Base-by-base conservation (phyloP, 2,329 filamentous ascomycete species). In the Penicillium sp. region DNA sequence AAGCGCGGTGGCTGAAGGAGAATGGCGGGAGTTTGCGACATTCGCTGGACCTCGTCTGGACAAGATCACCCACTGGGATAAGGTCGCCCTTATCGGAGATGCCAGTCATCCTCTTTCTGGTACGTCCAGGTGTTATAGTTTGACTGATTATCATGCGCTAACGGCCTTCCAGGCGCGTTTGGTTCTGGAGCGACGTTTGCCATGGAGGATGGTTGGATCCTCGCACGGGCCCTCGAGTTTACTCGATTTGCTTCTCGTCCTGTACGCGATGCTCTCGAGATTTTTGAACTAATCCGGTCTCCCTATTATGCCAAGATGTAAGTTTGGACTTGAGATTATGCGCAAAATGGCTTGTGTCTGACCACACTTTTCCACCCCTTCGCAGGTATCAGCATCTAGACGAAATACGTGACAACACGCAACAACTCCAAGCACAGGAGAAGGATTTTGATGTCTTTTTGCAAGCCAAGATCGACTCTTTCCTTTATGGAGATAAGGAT, bases 21-120 rank as follows among this genome's bases (percentile, higher is more conserved):
- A 63, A 19, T 82, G 80, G 80, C 74, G 75, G 25, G 79, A 81
- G 50, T 82, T 82, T 41, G 75, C 79, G 4, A 75, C 78, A 0
- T 82, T 81, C 54, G 74, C 80, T 1, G 80, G 80, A 0, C 79
- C 79, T 1, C 75, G 78, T 37, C 62, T 82, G 19, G 60, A 72
- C 8, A 69, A 68, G 2, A 67, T 81, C 4, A 76, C 68, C 2
- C 75, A 70, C 3, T 81, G 77, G 71, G 69, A 76, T 42, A 77
- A 77, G 51, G 63, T 84, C 3, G 82, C 79, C 6, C 73, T 85
- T 4, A 76, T 84, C 0, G 83, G 82, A 9, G 82, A 85, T 61
- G 78, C 82, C 0, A 84, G 81, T 1, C 83, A 85, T 65, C 80
- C 82, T 0, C 73, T 84, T 0, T 82, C 81, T 0, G 80, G 80